A percentile compares a stretch with the other conserved stretches of the same genome.
Conservation (phyloP, 768 basidiomycete genomes). For the Boletus vinaceobasis region DNA sequence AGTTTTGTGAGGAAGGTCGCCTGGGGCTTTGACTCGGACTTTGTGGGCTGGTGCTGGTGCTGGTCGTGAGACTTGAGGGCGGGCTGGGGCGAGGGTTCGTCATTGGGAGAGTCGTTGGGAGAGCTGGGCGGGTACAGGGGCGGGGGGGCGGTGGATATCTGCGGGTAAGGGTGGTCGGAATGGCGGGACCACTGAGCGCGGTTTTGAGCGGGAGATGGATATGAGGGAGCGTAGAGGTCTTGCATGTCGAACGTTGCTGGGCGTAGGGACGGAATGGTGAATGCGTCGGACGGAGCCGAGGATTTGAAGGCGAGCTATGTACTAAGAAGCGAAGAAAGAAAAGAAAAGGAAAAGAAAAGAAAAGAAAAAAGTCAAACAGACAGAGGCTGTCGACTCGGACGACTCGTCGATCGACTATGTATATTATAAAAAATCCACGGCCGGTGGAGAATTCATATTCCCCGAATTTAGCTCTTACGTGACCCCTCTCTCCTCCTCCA, state of each 20-base stretch:
- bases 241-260: slow-evolving; percentile 43
- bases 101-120: slow-evolving; percentile 40
- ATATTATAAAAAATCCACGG: slow-evolving; percentile 35
- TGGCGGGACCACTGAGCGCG: slow-evolving; percentile 40
- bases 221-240: slow-evolving; percentile 46
- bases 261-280: slow-evolving; percentile 39
- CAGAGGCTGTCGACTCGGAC: slow-evolving; percentile 26
- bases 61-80: slow-evolving; percentile 37
- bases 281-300: slow-evolving; percentile 26
- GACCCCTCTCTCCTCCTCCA: slow-evolving; percentile 29
- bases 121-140: slow-evolving; percentile 34
- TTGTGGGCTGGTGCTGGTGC: slow-evolving; percentile 52
- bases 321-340: slow-evolving; percentile 32
- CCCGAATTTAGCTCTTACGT: slow-evolving; percentile 36
- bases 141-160: slow-evolving; percentile 31
- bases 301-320: slow-evolving; percentile 25
- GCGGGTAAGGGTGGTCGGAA: slow-evolving; percentile 33
- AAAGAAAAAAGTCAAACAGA: slow-evolving; percentile 27
- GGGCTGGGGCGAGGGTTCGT: slow-evolving; percentile 45
- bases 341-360: slow-evolving; percentile 25
- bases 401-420: slow-evolving; percentile 35
- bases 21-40: slow-evolving; percentile 78
- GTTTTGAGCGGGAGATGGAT: slow-evolving; percentile 32
- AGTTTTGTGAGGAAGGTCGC: slow-evolving; percentile 97
- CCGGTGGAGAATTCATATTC: slow-evolving; percentile 40